Base-by-base conservation (phyloP, 805 yeast species). In the Wickerhamiella australiensis region DNA sequence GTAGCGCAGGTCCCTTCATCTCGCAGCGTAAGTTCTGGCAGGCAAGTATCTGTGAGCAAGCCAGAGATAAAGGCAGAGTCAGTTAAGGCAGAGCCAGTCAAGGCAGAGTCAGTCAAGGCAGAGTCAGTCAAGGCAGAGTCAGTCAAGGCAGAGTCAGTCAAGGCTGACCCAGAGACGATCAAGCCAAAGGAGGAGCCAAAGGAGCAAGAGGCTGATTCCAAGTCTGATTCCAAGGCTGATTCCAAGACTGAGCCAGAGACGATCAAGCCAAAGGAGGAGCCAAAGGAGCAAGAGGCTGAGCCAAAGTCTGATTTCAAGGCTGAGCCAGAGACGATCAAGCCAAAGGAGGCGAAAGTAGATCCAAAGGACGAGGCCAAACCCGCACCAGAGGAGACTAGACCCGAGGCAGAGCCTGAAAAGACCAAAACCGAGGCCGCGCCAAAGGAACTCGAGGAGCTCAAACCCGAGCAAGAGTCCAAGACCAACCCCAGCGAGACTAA, bases 141-240 rank as follows among this genome's bases (percentile, higher is more conserved):
- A n/a, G n/a, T n/a, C n/a, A n/a, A n/a, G n/a, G n/a, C 33, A 9
- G 44, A 41, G 44, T n/a, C 46, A 17, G 29, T 29, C 38, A 33
- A n/a, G 12, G 38, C 35, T 31, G 35, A 18, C 7, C 13, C 35
- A 7, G 17, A 37, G 41, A 50, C 38, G 25, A 42, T 20, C 27
- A 46, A 52, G 33, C 40, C 47, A 23, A 59, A 52, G 50, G 50
- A 42, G 15, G 37, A 41, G 44, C 25, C 25, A n/a, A 25, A 35
- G 33, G 38, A 43, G 38, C n/a, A 25, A 35, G 44, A 13, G 9
- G 36, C 35, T 8, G 52, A 36, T 12, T 40, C 36, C 31, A 21
- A 53, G 40, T 51, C 43, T 35, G 53, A 50, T 29, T 15, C 53
- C 42, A 50, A 51, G 52, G 27, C 52, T 11, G 60, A 50, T 6